Evolutionary conservation across 1,139 yeast species (phyloP), one percentile per base, ranked within the genome.

Genomic region (Zygosaccharomyces sapae): DNA sequence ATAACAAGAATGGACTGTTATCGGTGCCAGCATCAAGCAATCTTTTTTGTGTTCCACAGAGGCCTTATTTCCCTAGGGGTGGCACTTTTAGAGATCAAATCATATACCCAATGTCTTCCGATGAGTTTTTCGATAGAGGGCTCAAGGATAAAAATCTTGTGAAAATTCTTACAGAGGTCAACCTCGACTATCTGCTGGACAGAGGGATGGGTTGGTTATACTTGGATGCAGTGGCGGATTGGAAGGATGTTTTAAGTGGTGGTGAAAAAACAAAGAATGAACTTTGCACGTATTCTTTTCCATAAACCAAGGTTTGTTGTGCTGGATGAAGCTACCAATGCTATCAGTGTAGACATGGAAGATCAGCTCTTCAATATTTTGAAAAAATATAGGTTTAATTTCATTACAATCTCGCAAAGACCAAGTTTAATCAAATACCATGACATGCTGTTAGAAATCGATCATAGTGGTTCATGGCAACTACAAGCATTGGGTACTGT

Each of bases 241-340:
- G 97, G 97, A 83, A 83, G 61, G 95, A 86, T 63, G 87, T 90
- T 16, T 77, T 90, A 57, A 84, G 95, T 67, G 97, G 97, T 13
- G 97, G 97, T n/a, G 46, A 97, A 90, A 65, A 85, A 88, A 70
- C 97, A 90, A 70, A 79, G 96, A 61, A 77, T 89, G 64, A 83
- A 89, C 68, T 86, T 90, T 72, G 97, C 97, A 0, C 75, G 97
- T 58, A 79, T 90, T 5, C 72, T 90, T 57, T 88, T 85, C 70
- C 86, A 86, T 66, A 76, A 77, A 46, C 96, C 96, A 38, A 77
- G 77, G 63, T 86, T 86, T 67, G 92, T 90, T 2, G 80, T 90
- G 5, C 75, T 90, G 55, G 97, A 90, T 67, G 97, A 90, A 67
- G 87, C 95, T 30, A 90, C 97, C 7, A 86, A 89, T 62, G 97